Evolutionary conservation across 352 stramenopile genomes (phyloP), one percentile per base, ranked within the genome.

Genomic region (Peronospora tabacina): DNA sequence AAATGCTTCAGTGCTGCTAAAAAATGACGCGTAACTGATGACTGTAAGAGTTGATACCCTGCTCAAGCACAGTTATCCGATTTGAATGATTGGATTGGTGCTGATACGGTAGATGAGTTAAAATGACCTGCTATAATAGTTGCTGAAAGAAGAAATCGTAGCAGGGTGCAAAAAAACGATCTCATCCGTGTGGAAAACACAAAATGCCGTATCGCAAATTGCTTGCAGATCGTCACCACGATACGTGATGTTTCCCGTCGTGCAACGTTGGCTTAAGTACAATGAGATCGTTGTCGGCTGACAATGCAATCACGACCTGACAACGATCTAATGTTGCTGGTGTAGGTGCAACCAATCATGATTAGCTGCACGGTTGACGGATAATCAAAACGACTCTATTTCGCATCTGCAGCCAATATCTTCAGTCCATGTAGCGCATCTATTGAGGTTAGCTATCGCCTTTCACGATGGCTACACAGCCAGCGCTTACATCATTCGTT

Each of bases 121-220:
- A n/a, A n/a, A n/a, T 32, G 32, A 50, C 52, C 53, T 63, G 53
- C 22, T 15, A 60, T 7, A 59, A 7, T 4, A 22, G 4, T 22
- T 22, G 20, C 22, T 1, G 1, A 30, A 7, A 30, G 6, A 7
- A 7, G 6, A 6, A 30, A 30, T 30, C 6, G 26, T 30, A 30
- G 9, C 6, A 30, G 26, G 9, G 1, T 7, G 39, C 49, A 39
- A 28, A 51, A 10, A 59, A 51, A 33, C 36, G 9, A 22, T 11
- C 38, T 11, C n/a, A 33, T 16, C 24, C 1, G 38, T 54, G 43
- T 62, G 50, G 33, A 5, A 8, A 13, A 48, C 57, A 57, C 44
- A 15, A 66, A 45, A 22, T 70, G 61, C 61, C 61, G 57, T 57
- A 57, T 70, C 52, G 58, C 58, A 61, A 13, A 15, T n/a, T 42